These are phyloP conservation scores for Saccharomycopsis malanga DNA, from an alignment of 805 yeast genomes.

Conservation along the genomic window DNA sequence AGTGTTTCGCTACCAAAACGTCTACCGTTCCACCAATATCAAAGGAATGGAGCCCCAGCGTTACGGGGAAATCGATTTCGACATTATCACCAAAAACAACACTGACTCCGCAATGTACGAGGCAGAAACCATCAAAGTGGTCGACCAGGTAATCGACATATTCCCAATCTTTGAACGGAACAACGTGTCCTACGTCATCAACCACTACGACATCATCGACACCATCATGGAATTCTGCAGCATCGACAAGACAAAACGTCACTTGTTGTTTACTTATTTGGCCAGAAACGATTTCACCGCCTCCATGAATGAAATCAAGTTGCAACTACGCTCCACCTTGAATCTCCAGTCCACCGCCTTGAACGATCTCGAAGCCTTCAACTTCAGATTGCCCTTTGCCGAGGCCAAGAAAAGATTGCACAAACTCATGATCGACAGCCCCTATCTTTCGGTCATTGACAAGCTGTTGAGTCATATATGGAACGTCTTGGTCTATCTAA, in stretches of 20 bases:
- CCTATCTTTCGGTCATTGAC: conserved; percentile 52
- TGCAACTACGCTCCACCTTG: conserved; percentile 48
- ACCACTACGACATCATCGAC: conserved; percentile 76
- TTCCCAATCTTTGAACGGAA: conserved; percentile 62
- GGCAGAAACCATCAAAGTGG: conserved; percentile 80
- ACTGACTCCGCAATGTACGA: conserved; percentile 53
- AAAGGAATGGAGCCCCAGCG: conserved; percentile 66
- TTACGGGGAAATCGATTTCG: conserved; percentile 82
- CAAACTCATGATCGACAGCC: conserved; percentile 69
- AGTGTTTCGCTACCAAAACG: conserved; percentile 56
- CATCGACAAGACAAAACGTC: conserved; percentile 60
- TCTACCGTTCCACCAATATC: conserved; percentile 59
- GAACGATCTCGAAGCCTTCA: conserved; percentile 75
- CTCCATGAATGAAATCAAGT: conserved; percentile 38
- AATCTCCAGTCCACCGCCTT: conserved; percentile 65
- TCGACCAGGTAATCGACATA: conserved; percentile 60
- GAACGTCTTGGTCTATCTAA: conserved; percentile 47
- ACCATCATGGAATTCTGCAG: conserved; percentile 76
- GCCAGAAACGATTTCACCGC: conserved; percentile 10
- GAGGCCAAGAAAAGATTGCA: conserved; percentile 55
- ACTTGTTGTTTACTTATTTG: conserved; percentile 1
- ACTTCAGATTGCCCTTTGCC: conserved; percentile 63
- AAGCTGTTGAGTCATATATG: conserved; percentile 54
- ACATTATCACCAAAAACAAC: conserved; percentile 51
- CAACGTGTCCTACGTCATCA: conserved; percentile 55